Evolutionary conservation across 1,284 basidiomycete species (phyloP), one percentile per base, ranked within the genome.

Genomic region (Ustilago cynodontis): DNA sequence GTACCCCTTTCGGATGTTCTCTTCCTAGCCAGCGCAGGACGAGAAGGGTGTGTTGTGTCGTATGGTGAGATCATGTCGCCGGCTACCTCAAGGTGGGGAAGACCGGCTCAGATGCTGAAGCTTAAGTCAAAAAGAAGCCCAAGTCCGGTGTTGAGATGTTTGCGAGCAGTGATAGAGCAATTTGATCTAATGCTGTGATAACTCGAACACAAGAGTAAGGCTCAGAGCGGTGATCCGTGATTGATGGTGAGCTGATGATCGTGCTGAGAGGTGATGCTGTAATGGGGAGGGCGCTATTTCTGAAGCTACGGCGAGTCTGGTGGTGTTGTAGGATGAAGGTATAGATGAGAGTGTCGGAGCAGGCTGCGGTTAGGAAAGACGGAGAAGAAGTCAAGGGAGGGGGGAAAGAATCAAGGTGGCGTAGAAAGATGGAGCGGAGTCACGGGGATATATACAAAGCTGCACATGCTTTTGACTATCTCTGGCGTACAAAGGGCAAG

Each of bases 11-110:
- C 72, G 4, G 72, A 64, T 6, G 72, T 75, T 33, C 67, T 64
- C 57, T 71, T 75, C 10, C 72, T 43, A 11, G 67, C 60, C 37
- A 75, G 29, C 28, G 29, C 58, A 16, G 72, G 72, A n/a, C 72
- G 72, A 35, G 69, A 65, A 29, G 64, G 55, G 39, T 62, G 45
- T n/a, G 55, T 56, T 5, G 45, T 29, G 47, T 71, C 64, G 33
- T 66, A 71, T 33, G 64, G 69, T 24, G 69, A 66, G 29, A 49
- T 55, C 59, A 63, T 71, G 11, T 41, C 24, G 22, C 14, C 20
- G 58, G 26, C 41, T 11, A 28, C 24, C 37, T 16, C n/a, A n/a
- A 49, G 47, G 47, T n/a, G 24, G 1, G 14, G 28, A n/a, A n/a
- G 18, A 43, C 20, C 41, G 41, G 8, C 41, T 20, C 20, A 49